Evolutionary conservation across 768 basidiomycete genomes (phyloP), one percentile per base, ranked within the genome.

Genomic region (Russula lepida): DNA sequence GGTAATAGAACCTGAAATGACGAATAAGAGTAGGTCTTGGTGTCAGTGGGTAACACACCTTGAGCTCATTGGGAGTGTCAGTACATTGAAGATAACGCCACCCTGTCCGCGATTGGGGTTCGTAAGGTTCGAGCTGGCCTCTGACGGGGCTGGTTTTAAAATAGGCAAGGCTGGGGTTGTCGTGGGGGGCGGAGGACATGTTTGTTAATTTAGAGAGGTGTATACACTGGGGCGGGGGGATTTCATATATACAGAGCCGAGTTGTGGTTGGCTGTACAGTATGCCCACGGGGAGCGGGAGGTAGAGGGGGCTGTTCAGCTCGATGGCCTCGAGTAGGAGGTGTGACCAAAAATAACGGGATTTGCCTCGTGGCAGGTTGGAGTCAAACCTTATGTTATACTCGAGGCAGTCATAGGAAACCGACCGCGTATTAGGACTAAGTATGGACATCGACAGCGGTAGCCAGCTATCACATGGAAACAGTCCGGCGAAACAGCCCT

Each of bases 1-100:
- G 87, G 87, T 2, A 89, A 71, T 39, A 89, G 74, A 54, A 89
- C 82, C 86, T 88, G 59, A 59, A 39, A 62, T n/a, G 43, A 54
- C 17, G 39, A n/a, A 62, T 68, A 58, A 54, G 61, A 39, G 60
- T 49, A 49, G 33, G 50, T 17, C 25, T 51, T 32, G 9, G 21
- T 17, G 19, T 2, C 33, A 46, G 37, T 28, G 13, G 30, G 33
- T 46, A 44, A 43, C 65, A 32, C 41, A 84, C 87, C 78, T 85
- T 87, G 69, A 89, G 79, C 70, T 89, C 85, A 72, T 86, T 82
- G 15, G 81, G 83, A 30, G 86, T 89, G 68, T 89, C 86, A 19
- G 86, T 88, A 57, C 84, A 84, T 69, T 89, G 87, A 51, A 89
- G 75, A 72, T 82, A 89, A 64, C 88, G 76, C 78, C 84, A 86